A percentile compares a stretch with the other conserved stretches of the same genome.
phyloP scores from a whole-genome alignment of 179 eudicot species.

The Spergularia azorica region DNA sequence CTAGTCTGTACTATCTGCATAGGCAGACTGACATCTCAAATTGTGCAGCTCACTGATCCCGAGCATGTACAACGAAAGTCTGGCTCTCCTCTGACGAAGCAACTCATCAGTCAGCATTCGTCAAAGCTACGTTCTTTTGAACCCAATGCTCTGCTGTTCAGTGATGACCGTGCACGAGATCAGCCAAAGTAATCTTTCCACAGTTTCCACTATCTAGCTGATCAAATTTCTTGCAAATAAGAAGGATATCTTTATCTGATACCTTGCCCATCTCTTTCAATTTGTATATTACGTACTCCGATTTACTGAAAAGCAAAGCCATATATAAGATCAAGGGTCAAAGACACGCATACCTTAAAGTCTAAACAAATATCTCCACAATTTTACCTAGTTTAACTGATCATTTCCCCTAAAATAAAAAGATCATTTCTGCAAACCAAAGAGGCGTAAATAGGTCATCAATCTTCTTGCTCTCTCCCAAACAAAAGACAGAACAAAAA shows the following conservation, averaged over 20 bases:
- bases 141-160: constrained; percentile 7
- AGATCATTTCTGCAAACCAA: too few species aligned
- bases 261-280: constrained; percentile 95
- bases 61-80: background rate
- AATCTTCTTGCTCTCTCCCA: too few species aligned
- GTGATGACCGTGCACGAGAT: constrained; percentile 60
- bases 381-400: too few species aligned
- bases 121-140: background rate
- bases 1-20: too few species aligned
- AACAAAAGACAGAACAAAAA: too few species aligned
- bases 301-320: constrained; percentile 60
- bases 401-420: too few species aligned
- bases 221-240: constrained; percentile 78
- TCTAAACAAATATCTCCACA: background rate
- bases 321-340: background rate
- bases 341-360: background rate
- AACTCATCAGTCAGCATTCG: background rate
- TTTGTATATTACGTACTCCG: constrained; percentile 95
- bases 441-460: too few species aligned
- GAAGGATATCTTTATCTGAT: constrained; percentile 78
- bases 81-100: background rate
- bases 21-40: too few species aligned
- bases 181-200: constrained; percentile 88
- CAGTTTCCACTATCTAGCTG: constrained; percentile 78
- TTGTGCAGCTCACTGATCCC: too few species aligned